Percentiles rank a stretch among this genome's conserved stretches.
phyloP scores from a whole-genome alignment of 805 yeast genomes.

The Cyberlindnera petersonii region DNA sequence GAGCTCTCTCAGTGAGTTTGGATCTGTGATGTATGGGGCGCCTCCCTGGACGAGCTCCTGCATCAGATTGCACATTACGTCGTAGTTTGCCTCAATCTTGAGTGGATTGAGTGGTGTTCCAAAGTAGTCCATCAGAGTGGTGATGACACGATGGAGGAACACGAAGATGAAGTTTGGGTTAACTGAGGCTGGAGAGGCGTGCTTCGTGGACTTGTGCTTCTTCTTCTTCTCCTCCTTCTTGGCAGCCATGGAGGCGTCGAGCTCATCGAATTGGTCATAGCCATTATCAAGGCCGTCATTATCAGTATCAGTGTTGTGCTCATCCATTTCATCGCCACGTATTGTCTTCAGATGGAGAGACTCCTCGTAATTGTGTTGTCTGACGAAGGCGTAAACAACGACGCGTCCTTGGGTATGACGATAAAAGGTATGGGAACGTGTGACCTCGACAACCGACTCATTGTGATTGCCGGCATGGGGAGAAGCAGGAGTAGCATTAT shows the following conservation, averaged over 20 bases:
- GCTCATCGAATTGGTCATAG: conserved; percentile 1
- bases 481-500: neutral
- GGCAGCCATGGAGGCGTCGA: conserved; percentile 1
- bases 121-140: conserved; percentile 55
- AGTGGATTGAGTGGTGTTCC: conserved; percentile 48
- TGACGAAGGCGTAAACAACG: conserved; percentile 19
- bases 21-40: conserved; percentile 66
- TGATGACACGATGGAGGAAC: conserved; percentile 47
- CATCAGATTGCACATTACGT: conserved; percentile 63
- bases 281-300: conserved; percentile 2
- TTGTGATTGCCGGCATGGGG: conserved; percentile 20
- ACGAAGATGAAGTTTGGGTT: conserved; percentile 55
- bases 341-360: conserved; percentile 18
- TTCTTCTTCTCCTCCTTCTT: neutral
- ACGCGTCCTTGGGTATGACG: conserved; percentile 16
- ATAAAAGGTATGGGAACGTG: conserved; percentile 19
- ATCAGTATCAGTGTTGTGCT: conserved; percentile 5
- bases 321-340: conserved; percentile 9
- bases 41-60: conserved; percentile 80
- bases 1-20: conserved; percentile 62
- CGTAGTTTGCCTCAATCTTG: conserved; percentile 65
- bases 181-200: conserved; percentile 5
- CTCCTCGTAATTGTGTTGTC: conserved; percentile 9
- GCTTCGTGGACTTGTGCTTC: conserved; percentile 18
- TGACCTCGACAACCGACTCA: conserved; percentile 20